These are phyloP conservation scores for Colletotrichum spinosum DNA, from an alignment of 2,329 filamentous ascomycete species.

Conservation along the genomic window DNA sequence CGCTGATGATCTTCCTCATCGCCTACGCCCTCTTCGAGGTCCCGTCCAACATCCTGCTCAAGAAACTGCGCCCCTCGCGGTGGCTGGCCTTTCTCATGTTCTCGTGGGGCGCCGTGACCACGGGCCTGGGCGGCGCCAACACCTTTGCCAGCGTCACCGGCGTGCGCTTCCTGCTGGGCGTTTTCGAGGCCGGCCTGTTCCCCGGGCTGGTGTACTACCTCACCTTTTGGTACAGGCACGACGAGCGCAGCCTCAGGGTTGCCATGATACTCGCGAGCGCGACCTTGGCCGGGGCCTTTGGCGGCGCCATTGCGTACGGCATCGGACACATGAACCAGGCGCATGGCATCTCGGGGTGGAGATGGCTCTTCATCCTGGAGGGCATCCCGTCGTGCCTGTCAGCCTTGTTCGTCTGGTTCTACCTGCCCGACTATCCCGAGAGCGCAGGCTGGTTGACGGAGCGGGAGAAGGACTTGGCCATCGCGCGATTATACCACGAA, in stretches of 20 bases:
- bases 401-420: constrained; percentile 39
- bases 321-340: constrained; percentile 44
- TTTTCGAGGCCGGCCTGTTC: constrained; percentile 56
- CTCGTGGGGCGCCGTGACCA: constrained; percentile 52
- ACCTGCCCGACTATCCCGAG: constrained; percentile 59
- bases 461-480: constrained; percentile 61
- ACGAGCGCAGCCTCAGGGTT: constrained; percentile 55
- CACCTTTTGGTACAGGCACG: constrained; percentile 58
- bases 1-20: constrained; percentile 70
- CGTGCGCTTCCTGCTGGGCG: constrained; percentile 54
- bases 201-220: constrained; percentile 55
- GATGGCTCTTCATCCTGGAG: constrained; percentile 57
- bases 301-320: constrained; percentile 47
- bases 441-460: constrained; percentile 51
- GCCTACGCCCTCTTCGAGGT: constrained; percentile 54
- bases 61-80: constrained; percentile 47
- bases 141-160: constrained; percentile 51
- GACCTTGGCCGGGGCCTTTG: constrained; percentile 49
- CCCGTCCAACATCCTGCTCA: constrained; percentile 53
- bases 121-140: constrained; percentile 52
- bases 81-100: constrained; percentile 53
- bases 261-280: constrained; percentile 54
- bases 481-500: constrained; percentile 56
- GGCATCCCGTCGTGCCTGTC: constrained; percentile 51
- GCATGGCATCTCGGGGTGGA: constrained; percentile 43